phyloP scores from a whole-genome alignment of 179 eudicot species.

The Heliamphora pulchella region DNA sequence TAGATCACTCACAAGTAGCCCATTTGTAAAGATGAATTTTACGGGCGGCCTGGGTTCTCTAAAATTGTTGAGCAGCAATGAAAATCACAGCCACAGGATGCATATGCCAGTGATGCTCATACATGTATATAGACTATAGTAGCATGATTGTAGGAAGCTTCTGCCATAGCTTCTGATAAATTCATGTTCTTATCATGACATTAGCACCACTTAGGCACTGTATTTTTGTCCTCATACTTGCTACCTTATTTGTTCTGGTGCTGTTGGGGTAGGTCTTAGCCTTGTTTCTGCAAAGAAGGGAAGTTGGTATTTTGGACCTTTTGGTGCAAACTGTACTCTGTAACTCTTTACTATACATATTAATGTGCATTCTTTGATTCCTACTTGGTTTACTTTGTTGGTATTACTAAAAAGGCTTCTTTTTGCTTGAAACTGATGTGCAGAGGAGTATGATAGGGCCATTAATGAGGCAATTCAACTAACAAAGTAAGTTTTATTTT shows the following conservation, averaged over 20 bases:
- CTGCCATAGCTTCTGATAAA: background rate
- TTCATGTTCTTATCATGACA: background rate
- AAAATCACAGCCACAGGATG: background rate
- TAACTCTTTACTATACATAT: background rate
- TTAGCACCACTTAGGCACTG: background rate
- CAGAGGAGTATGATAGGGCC: slow-evolving; percentile 74
- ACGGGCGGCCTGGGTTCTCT: background rate
- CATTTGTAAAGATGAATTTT: background rate
- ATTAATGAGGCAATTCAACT: slow-evolving; percentile 64
- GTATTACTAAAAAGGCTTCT: slow-evolving; percentile 8
- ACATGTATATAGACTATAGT: background rate
- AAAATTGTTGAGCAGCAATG: background rate
- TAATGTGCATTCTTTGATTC: background rate
- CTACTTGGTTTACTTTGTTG: background rate
- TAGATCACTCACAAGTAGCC: background rate
- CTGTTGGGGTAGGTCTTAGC: slow-evolving; percentile 1
- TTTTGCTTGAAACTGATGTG: slow-evolving; percentile 23
- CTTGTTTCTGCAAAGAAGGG: background rate
- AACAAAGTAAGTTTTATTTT: slow-evolving; percentile 41
- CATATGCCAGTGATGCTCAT: background rate
- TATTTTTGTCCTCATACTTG: background rate
- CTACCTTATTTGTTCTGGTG: background rate
- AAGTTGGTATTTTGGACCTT: background rate
- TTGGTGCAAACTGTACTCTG: background rate
- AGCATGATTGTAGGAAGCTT: slow-evolving; percentile 14